Conservation (phyloP, 768 basidiomycete species). For the Kondoa subrosea region DNA sequence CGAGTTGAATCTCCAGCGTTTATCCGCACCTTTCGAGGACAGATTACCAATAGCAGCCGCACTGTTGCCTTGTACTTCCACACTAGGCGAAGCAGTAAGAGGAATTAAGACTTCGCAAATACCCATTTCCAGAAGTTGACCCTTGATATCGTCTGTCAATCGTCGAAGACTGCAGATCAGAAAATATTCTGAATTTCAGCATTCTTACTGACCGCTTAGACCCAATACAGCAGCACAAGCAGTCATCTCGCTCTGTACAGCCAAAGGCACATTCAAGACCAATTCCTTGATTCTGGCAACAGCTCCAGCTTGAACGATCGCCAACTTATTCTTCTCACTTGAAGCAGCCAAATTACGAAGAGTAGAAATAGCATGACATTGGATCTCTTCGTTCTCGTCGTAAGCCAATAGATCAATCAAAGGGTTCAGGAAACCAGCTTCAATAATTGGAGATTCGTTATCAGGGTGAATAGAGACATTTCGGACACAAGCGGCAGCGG, state of each 20-base stretch:
- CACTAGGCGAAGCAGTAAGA: conserved; percentile 82
- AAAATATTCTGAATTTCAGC: conserved; percentile 3
- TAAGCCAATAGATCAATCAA: conserved; percentile 89
- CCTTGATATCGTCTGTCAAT: conserved; percentile 75
- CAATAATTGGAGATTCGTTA: conserved; percentile 98
- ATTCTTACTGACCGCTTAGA: conserved; percentile 54
- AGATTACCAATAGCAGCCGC: conserved; percentile 94
- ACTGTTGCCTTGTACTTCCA: conserved; percentile 96
- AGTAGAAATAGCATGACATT: conserved; percentile 97
- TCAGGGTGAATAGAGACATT: conserved; percentile 97
- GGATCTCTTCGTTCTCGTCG: conserved; percentile 98
- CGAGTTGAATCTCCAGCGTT: not conserved
- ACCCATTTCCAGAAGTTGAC: conserved; percentile 91
- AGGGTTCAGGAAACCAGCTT: conserved; percentile 89
- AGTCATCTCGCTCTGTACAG: conserved; percentile 99
- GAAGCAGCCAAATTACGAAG: conserved; percentile 89
- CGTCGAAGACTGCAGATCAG: too few species aligned
- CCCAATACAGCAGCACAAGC: conserved; percentile 94
- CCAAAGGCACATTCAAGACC: conserved; percentile 82
- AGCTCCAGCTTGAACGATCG: conserved; percentile 93
- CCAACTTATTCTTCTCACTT: conserved; percentile 93
- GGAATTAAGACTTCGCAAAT: conserved; percentile 96
- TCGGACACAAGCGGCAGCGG: conserved; percentile 93
- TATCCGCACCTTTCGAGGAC: conserved; percentile 68
- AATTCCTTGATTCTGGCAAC: conserved; percentile 92